A percentile compares a stretch with the other conserved stretches of the same genome.
Conservation (phyloP, 129 eudicot species). For the Flaveria robusta region DNA sequence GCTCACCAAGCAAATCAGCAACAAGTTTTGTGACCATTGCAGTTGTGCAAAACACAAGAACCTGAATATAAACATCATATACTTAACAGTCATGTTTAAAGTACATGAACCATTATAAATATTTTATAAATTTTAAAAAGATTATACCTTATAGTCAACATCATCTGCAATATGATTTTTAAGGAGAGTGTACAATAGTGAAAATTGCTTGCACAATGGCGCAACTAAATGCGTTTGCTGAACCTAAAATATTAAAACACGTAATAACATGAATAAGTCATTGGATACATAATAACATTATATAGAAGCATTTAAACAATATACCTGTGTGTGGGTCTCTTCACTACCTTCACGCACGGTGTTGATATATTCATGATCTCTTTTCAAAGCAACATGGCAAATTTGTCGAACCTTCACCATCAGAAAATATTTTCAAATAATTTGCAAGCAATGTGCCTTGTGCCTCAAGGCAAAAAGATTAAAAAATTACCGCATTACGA, state of each 20-base stretch:
- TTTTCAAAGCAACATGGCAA: conserved; percentile 87
- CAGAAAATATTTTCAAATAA: conserved; percentile 9
- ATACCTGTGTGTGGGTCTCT: conserved; percentile 91
- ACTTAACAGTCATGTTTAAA: background rate
- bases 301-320: background rate
- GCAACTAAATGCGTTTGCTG: conserved; percentile 80
- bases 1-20: conserved; percentile 83
- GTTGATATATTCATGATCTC: conserved; percentile 86
- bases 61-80: conserved; percentile 42
- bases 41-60: conserved; percentile 97
- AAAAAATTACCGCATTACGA: background rate
- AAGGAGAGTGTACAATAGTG: conserved; percentile 65
- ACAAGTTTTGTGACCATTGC: conserved; percentile 92
- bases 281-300: conserved; percentile 6
- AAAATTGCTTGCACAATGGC: conserved; percentile 79
- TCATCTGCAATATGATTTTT: conserved; percentile 92
- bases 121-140: background rate
- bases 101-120: background rate
- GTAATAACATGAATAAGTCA: background rate
- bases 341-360: conserved; percentile 77
- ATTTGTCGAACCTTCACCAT: conserved; percentile 81
- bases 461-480: background rate
- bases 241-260: conserved; percentile 55
- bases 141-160: conserved; percentile 73
- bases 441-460: background rate